phyloP scores from a whole-genome alignment of 257 asterid species.

The Forsythia suspensa region DNA sequence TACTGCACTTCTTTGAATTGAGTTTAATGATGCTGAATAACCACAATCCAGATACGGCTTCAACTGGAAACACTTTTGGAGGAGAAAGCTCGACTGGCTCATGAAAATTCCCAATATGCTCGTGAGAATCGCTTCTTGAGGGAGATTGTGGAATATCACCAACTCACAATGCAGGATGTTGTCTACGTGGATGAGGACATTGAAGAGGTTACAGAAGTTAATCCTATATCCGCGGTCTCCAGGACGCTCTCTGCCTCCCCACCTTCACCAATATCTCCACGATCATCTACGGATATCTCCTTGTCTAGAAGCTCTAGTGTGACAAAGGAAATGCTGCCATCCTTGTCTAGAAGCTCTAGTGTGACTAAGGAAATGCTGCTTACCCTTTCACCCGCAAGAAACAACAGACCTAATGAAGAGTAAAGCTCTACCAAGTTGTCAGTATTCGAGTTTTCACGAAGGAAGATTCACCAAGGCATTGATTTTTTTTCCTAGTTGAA shows the following conservation, averaged over 20 bases:
- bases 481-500: background rate
- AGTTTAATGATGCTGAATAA: background rate
- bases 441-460: background rate
- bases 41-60: conserved; percentile 54
- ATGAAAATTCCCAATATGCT: conserved; percentile 79
- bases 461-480: background rate
- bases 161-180: conserved; percentile 82
- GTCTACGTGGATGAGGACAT: conserved; percentile 80
- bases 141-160: conserved; percentile 94
- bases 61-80: conserved; percentile 94
- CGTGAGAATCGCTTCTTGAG: conserved; percentile 91
- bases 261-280: conserved; percentile 39
- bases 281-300: conserved; percentile 30
- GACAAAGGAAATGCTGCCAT: conserved; percentile 15
- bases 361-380: background rate
- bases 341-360: conserved; percentile 39
- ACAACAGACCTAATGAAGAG: background rate
- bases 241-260: conserved; percentile 52
- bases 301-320: conserved; percentile 36
- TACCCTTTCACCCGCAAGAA: background rate
- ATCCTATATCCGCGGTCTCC: conserved; percentile 33
- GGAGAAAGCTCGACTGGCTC: conserved; percentile 87
- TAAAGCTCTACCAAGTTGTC: too few species aligned
- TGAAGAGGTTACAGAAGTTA: conserved; percentile 75
- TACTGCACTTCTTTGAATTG: background rate